Evolutionary conservation across 352 stramenopile genomes (phyloP).

Genomic region (Bremia lactucae): DNA sequence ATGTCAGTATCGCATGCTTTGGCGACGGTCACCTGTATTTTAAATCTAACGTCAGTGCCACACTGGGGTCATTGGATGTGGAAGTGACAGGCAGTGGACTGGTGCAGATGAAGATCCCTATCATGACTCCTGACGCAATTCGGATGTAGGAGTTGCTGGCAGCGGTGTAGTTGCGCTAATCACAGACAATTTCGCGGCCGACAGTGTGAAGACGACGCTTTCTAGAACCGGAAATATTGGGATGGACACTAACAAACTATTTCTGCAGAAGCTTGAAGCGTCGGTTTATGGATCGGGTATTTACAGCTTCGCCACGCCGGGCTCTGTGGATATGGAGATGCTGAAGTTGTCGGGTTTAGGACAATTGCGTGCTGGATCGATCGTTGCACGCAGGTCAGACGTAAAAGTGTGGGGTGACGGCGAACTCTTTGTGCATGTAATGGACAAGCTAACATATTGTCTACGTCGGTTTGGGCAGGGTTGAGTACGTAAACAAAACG

Average conservation of each 20-base stretch:
- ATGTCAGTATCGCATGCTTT: conserved; percentile 29
- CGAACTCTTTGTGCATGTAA: conserved; percentile 36
- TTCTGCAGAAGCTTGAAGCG: conserved; percentile 22
- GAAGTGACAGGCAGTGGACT: conserved; percentile 25
- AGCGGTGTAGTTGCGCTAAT: conserved; percentile 23
- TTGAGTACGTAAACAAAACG: conserved; percentile 36
- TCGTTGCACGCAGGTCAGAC: conserved; percentile 25
- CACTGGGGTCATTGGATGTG: conserved; percentile 23
- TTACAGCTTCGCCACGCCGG: conserved; percentile 30
- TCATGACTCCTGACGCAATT: conserved; percentile 10
- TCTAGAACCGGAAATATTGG: conserved; percentile 24
- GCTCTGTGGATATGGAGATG: conserved; percentile 31
- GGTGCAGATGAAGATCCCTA: conserved; percentile 23
- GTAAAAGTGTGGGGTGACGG: conserved; percentile 39
- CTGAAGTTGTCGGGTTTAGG: conserved; percentile 39
- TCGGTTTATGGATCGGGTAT: conserved; percentile 41
- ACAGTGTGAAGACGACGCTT: conserved; percentile 21
- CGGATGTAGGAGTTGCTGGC: conserved; percentile 34
- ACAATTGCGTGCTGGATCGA: conserved; percentile 32
- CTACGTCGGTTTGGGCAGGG: conserved; percentile 39
- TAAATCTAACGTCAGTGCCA: conserved; percentile 16
- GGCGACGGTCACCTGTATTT: conserved; percentile 34
- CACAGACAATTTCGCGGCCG: conserved; percentile 17
- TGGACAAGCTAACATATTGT: conserved; percentile 34
- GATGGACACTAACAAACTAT: conserved; percentile 26